phyloP scores from a whole-genome alignment of 495 filamentous ascomycete species.

The Astrothelium subdiscretum region DNA sequence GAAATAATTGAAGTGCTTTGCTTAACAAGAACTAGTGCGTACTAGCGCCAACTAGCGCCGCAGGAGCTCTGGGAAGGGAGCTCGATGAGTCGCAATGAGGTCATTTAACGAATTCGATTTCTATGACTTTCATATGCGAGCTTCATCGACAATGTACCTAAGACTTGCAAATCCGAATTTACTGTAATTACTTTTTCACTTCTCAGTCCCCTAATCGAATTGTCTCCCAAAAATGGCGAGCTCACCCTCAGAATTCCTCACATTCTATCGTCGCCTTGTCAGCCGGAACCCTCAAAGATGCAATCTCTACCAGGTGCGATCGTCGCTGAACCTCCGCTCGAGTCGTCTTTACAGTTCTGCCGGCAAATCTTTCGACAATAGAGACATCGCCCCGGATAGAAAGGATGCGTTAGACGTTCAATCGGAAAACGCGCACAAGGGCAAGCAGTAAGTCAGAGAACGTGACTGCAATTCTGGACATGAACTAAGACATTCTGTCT shows the following conservation, averaged over 20 bases:
- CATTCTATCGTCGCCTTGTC: constrained; percentile 16
- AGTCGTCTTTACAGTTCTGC: constrained; percentile 5
- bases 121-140: neutral
- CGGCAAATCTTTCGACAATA: neutral
- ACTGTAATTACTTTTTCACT: neutral
- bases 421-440: constrained; percentile 27
- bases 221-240: neutral
- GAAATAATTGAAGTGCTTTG: too few species aligned
- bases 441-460: constrained; percentile 23
- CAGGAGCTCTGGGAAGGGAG: too few species aligned
- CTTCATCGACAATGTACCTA: neutral
- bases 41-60: too few species aligned
- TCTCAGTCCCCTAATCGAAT: neutral
- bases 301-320: neutral
- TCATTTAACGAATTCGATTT: neutral
- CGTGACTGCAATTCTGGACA: constrained; percentile 13
- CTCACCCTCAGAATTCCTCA: constrained; percentile 22
- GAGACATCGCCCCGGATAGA: constrained; percentile 14
- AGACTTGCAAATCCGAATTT: neutral
- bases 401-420: constrained; percentile 35
- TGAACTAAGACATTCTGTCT: neutral
- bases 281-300: neutral
- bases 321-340: neutral
- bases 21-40: too few species aligned
- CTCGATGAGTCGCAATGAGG: too few species aligned